Evolutionary conservation across 257 asterid genomes (phyloP).

Genomic region (Ballota nigra): DNA sequence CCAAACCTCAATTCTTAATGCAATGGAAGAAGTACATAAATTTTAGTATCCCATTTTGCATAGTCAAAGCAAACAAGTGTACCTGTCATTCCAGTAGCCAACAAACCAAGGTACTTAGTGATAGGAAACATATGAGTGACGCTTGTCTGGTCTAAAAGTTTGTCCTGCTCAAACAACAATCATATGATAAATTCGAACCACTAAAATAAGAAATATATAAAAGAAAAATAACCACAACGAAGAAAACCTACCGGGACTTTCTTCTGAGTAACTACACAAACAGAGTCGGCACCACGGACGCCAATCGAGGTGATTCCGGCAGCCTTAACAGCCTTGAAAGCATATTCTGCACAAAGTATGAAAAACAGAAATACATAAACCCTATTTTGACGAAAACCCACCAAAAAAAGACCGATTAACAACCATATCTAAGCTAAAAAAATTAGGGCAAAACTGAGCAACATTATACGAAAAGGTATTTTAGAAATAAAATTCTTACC

Average conservation of each 20-base stretch:
- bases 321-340: constrained; percentile 88
- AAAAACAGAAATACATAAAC: constrained; percentile 19
- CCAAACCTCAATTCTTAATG: neutral
- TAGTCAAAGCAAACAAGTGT: constrained; percentile 3
- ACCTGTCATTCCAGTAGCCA: constrained; percentile 99
- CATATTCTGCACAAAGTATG: constrained; percentile 45
- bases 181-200: constrained; percentile 9
- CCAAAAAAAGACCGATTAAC: neutral
- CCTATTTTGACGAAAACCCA: constrained; percentile 21
- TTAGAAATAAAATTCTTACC: constrained; percentile 46
- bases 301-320: constrained; percentile 95
- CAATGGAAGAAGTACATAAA: neutral
- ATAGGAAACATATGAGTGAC: constrained; percentile 84
- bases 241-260: constrained; percentile 80
- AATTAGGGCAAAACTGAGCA: neutral
- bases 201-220: neutral
- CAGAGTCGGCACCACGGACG: constrained; percentile 92
- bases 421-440: neutral
- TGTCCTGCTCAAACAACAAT: constrained; percentile 69
- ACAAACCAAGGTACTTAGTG: constrained; percentile 79
- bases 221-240: neutral
- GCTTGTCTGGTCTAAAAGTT: constrained; percentile 94
- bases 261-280: constrained; percentile 99
- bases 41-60: neutral
- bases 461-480: neutral